Evolutionary conservation across 192 early-diverging fungal species (phyloP).

Genomic region (Gamsiella multidivaricata): DNA sequence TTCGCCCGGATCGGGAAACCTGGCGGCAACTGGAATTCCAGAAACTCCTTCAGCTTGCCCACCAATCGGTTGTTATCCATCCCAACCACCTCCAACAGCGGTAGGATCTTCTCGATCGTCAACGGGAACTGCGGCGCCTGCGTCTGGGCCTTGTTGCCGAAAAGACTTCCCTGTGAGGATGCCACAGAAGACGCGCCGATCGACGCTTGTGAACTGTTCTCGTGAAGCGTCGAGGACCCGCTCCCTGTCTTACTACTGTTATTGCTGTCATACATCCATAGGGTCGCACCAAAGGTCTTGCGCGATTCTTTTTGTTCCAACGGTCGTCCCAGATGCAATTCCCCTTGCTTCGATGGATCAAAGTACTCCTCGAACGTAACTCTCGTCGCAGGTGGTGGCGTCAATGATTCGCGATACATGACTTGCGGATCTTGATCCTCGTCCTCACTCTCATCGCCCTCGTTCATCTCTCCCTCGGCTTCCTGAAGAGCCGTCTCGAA

Average conservation of each 20-base stretch:
- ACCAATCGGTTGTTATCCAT: constrained; percentile 55
- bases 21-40: constrained; percentile 46
- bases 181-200: constrained; percentile 3
- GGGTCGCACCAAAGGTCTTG: constrained; percentile 42
- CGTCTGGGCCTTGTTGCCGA: background rate
- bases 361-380: constrained; percentile 51
- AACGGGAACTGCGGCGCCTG: constrained; percentile 35
- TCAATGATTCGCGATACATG: constrained; percentile 24
- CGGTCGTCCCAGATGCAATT: constrained; percentile 45
- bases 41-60: constrained; percentile 46
- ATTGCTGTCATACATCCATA: constrained; percentile 55
- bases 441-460: constrained; percentile 14
- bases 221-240: background rate
- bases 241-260: background rate
- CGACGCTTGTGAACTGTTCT: constrained; percentile 2
- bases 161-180: background rate
- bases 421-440: background rate
- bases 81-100: constrained; percentile 45
- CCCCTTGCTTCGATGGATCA: constrained; percentile 24
- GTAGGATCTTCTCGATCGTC: constrained; percentile 50
- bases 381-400: constrained; percentile 25
- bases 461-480: constrained; percentile 13
- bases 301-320: constrained; percentile 46
- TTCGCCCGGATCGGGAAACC: constrained; percentile 51
- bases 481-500: constrained; percentile 42